Evolutionary conservation across 1,139 yeast genomes (phyloP).

Genomic region (Debaryomyces sp.): DNA sequence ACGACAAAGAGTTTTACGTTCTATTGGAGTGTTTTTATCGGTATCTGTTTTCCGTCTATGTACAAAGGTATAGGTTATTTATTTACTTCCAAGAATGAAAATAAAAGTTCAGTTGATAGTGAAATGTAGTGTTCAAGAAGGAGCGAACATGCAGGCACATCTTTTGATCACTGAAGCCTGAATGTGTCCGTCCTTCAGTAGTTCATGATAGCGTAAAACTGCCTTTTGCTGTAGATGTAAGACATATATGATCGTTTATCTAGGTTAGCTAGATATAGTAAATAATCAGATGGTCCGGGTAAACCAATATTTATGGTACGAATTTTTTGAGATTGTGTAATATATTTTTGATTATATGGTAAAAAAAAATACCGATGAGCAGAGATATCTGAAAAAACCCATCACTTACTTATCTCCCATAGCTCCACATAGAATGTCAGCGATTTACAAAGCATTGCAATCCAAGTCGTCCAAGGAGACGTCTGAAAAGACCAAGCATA

Average conservation of each 20-base stretch:
- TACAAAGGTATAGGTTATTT: constrained; percentile 2
- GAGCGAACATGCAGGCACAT: background rate
- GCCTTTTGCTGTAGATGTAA: background rate
- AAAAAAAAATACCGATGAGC: constrained; percentile 15
- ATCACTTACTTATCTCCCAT: background rate
- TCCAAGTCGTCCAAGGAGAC: constrained; percentile 46
- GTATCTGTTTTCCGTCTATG: background rate
- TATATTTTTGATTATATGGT: constrained; percentile 5
- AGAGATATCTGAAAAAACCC: constrained; percentile 17
- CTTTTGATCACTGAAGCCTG: too few species aligned
- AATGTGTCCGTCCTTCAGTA: background rate
- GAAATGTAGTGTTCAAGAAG: background rate
- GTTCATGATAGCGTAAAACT: background rate
- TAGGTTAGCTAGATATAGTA: background rate
- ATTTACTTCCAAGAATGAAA: constrained; percentile 1
- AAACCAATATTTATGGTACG: background rate
- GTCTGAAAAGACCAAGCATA: constrained; percentile 54
- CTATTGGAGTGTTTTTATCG: background rate
- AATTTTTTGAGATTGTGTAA: constrained; percentile 4
- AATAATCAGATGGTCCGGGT: constrained; percentile 11
- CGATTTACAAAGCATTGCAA: constrained; percentile 71
- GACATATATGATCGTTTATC: background rate
- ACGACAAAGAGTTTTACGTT: background rate
- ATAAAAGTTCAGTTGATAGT: background rate
- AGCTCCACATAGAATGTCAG: constrained; percentile 45